Evolutionary conservation across 208 protist species (phyloP).

Genomic region (Endotrypanum monterogeii): DNA sequence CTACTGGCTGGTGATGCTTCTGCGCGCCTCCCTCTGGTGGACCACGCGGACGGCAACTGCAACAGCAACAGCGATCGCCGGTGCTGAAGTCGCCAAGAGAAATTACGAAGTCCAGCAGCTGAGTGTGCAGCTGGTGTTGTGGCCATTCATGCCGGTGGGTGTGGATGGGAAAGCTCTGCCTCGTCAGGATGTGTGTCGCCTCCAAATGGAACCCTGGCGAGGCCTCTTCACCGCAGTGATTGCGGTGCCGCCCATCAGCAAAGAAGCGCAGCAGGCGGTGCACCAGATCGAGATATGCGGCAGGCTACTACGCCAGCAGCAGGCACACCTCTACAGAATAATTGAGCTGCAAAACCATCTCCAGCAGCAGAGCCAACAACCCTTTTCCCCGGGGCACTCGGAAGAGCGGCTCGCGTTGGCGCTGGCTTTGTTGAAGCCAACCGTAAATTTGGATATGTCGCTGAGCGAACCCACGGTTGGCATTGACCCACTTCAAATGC

Average conservation of each 20-base stretch:
- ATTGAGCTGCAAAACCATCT: background rate
- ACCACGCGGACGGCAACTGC: slow-evolving; percentile 4
- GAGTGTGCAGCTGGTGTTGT: slow-evolving; percentile 14
- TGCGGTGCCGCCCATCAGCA: slow-evolving; percentile 25
- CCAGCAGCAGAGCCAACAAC: background rate
- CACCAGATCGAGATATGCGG: slow-evolving; percentile 1
- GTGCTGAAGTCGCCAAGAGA: background rate
- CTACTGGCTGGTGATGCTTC: slow-evolving; percentile 31
- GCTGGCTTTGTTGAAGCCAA: background rate
- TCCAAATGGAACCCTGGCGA: slow-evolving; percentile 29
- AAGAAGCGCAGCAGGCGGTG: slow-evolving; percentile 14
- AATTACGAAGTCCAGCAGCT: slow-evolving; percentile 3
- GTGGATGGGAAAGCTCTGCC: slow-evolving; percentile 1
- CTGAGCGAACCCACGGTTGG: background rate
- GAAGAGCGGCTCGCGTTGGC: background rate
- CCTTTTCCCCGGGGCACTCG: background rate
- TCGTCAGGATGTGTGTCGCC: slow-evolving; percentile 6
- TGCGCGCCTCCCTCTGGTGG: slow-evolving; percentile 26
- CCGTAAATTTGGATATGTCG: background rate
- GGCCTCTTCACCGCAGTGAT: slow-evolving; percentile 11
- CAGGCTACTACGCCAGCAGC: slow-evolving; percentile 15
- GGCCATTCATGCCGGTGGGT: slow-evolving; percentile 1
- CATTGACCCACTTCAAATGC: background rate
- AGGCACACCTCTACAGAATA: slow-evolving; percentile 6
- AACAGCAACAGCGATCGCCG: background rate